Conservation (phyloP, 192 early-diverging fungal species). For the Allomyces arbusculus region DNA sequence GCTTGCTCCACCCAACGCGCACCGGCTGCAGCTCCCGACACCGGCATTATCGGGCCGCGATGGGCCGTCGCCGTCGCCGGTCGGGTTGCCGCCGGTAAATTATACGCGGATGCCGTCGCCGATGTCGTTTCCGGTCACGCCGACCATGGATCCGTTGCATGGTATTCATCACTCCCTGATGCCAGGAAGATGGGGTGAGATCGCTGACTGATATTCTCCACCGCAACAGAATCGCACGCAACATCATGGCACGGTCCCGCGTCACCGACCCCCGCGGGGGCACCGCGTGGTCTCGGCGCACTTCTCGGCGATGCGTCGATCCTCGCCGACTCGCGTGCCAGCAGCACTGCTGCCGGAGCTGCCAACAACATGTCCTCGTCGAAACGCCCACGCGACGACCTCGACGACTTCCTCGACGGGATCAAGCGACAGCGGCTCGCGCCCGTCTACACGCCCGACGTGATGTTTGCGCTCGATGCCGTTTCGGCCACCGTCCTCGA, state of each 20-base stretch:
- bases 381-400: not conserved
- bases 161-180: no score
- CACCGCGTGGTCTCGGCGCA: not conserved
- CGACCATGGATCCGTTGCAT: not conserved
- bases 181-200: no score
- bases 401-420: not conserved
- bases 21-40: not conserved
- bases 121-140: not conserved
- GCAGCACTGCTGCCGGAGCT: not conserved
- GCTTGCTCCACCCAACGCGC: not conserved
- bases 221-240: no score
- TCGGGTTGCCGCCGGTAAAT: not conserved
- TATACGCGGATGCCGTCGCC: not conserved
- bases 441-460: not conserved
- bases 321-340: not conserved
- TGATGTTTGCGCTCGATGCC: not conserved
- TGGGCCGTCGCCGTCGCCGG: not conserved
- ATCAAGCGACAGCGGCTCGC: not conserved
- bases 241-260: not conserved
- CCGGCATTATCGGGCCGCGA: not conserved
- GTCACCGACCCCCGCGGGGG: not conserved
- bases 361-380: not conserved
- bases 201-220: no score
- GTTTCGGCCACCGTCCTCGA: not conserved
- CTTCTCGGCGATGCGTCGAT: not conserved